These are phyloP conservation scores for Neurospora sp. DNA, from an alignment of 495 filamentous ascomycete genomes.

Conservation along the genomic window DNA sequence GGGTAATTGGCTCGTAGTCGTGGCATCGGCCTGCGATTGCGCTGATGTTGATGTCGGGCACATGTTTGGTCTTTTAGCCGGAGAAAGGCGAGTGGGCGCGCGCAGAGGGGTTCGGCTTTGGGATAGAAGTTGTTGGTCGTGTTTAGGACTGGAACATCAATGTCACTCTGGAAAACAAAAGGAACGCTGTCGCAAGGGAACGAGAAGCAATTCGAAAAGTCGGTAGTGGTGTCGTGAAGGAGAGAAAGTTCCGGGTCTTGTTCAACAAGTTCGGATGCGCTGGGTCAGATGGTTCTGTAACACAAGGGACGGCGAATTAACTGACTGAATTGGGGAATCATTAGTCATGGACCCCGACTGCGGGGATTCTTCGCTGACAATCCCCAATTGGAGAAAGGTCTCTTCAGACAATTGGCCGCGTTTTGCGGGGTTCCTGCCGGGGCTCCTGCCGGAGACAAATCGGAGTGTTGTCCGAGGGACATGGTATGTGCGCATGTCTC, in stretches of 20 bases:
- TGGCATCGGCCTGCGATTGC: slow-evolving; percentile 17
- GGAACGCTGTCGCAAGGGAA: not conserved
- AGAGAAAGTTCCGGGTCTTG: not conserved
- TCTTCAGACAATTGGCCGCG: not conserved
- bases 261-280: not conserved
- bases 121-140: not conserved
- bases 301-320: not conserved
- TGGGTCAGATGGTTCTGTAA: not conserved
- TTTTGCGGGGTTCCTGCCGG: not conserved
- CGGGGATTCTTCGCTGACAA: not conserved
- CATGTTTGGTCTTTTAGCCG: not conserved
- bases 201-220: not conserved
- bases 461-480: not conserved
- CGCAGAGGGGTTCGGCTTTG: not conserved
- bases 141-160: not conserved
- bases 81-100: not conserved
- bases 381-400: not conserved
- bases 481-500: not conserved
- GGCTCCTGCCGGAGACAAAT: not conserved
- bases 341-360: not conserved
- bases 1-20: slow-evolving; percentile 21
- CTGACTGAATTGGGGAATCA: not conserved
- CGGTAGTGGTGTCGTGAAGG: not conserved
- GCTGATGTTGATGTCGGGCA: not conserved
- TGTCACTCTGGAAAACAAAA: not conserved